phyloP scores from a whole-genome alignment of 306 rosid species.

The Cucurbita maxima region DNA sequence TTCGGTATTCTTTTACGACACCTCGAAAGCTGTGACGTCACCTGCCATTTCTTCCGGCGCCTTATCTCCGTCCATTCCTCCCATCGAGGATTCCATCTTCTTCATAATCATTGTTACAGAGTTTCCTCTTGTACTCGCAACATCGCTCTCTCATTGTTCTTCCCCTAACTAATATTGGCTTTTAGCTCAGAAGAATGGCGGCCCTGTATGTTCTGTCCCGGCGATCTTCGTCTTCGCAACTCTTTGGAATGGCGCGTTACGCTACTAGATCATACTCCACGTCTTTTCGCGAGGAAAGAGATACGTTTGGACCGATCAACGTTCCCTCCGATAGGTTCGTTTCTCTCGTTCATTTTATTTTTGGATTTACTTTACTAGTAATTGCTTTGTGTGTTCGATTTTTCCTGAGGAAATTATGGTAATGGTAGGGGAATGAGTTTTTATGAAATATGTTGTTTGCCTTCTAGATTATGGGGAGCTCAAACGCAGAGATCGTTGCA shows the following conservation, averaged over 20 bases:
- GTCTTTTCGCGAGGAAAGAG: conserved; percentile 76
- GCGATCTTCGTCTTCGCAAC: conserved; percentile 34
- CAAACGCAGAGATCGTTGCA: conserved; percentile 92
- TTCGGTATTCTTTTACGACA: not conserved
- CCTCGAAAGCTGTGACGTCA: not conserved
- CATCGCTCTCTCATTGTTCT: not conserved
- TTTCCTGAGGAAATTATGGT: not conserved
- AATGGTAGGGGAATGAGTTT: not conserved
- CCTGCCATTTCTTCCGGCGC: not conserved
- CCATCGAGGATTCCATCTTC: not conserved
- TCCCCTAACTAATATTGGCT: not conserved
- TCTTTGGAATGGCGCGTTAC: conserved; percentile 24
- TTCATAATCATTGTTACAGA: not conserved
- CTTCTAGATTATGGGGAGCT: conserved; percentile 82
- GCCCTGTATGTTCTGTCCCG: conserved; percentile 33
- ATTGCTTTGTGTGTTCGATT: not conserved
- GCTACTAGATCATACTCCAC: conserved; percentile 44
- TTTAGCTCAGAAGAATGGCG: conserved; percentile 28
- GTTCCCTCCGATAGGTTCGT: conserved; percentile 87
- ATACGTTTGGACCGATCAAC: conserved; percentile 86
- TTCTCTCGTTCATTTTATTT: not conserved
- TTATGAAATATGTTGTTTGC: not conserved
- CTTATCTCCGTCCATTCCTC: not conserved
- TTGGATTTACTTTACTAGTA: not conserved
- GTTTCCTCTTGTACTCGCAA: not conserved